These are phyloP conservation scores for Arabidopsis thaliana DNA, from an alignment of 345 rosid species.

Conservation along the genomic window TAIR10.1 NC_003076.8:14489001-14489500, in stretches of 20 bases:
- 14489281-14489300: background rate
- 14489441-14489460: background rate
- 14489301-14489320: background rate
- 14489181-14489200: background rate
- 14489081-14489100: background rate
- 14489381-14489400: background rate
- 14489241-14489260: background rate
- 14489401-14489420: background rate
- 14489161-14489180: slow-evolving; percentile 13
- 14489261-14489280: background rate
- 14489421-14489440: background rate
- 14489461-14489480: background rate
- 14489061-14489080: background rate
- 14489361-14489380: background rate
- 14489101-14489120: slow-evolving; percentile 7
- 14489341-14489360: slow-evolving; percentile 5
- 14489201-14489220: background rate
- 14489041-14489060: background rate
- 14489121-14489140: background rate
- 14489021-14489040: background rate
- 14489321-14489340: background rate
- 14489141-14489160: background rate
- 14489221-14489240: background rate
- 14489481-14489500: too few species aligned
- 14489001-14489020: background rate